Base-by-base conservation (phyloP, 2,329 filamentous ascomycete species). In the Cyphellophora attinorum region DNA sequence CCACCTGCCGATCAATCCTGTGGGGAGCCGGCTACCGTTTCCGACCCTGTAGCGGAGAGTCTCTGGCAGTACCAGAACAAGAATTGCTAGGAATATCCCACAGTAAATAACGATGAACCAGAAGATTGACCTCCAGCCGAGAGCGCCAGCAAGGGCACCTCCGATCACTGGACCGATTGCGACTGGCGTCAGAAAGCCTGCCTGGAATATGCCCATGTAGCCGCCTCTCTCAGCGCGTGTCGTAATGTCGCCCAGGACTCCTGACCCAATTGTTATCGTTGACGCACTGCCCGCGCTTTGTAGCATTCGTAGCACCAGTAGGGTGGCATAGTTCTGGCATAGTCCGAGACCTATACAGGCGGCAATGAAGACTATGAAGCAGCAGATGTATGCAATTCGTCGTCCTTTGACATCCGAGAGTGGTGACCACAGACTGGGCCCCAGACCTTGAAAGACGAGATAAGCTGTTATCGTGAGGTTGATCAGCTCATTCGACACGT, bases 401-500 rank as follows among this genome's bases (percentile, higher is more conserved):
- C 63, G 61, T 2, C 63, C 64, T 11, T 50, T 47, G 10, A 48
- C 49, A 37, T 68, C 64, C 2, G 61, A 56, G 2, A 67, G 30
- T 0, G 57, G 47, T 0, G 59, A 63, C 55, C 56, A 61, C 13
- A 68, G 31, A 13, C 49, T 60, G 0, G 65, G 65, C 3, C 61
- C 54, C 2, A 67, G 36, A 0, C 57, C 64, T 46, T 66, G 62
- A 35, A 65, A 58, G 15, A 66, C 54, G 14, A 66, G 50, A 39
- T 67, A 67, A 2, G 59, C 55, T 1, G 64, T 68, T 14, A 69
- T 54, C 1, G 64, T 64, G 2, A 68, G 48, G 37, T 64, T 64
- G 41, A 67, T 49, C 3, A 55, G 48, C 18, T 51, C 46, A n/a
- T 50, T 34, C 1, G 61, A 61, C 3, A 63, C 57, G 33, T 56